Base-by-base conservation (phyloP, 1,284 basidiomycete species). In the Prillingera fragicola region DNA sequence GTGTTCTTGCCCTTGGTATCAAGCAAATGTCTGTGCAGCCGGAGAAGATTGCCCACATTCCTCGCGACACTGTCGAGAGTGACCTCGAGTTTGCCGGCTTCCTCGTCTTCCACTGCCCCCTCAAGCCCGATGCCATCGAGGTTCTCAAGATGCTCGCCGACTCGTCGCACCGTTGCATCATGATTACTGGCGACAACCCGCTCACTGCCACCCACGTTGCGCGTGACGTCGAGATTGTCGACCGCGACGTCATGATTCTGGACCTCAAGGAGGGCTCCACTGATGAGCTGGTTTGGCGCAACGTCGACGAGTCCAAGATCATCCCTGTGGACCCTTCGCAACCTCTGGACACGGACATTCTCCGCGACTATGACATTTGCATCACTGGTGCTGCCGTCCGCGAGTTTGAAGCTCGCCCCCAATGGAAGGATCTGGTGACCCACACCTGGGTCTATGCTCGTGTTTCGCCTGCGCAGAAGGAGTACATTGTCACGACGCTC, bases 131-230 rank as follows among this genome's bases (percentile, higher is more conserved):
- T 67, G 92, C 91, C 3, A 76, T 95, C 9, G 81, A 85, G 53
- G 80, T 85, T 0, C 75, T 96, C 45, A 89, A 87, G 70, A 92
- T 92, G 87, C 77, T 96, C 41, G 82, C 84, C 9, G 90, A 95
- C 64, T 88, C 90, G 8, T 94, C 89, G 2, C 92, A 96, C 72
- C 79, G 92, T 87, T 95, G 92, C 66, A 78, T 96, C 51, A 96
- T 96, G 91, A 96, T 96, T 55, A 96, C 91, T 35, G 91, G 91
- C 33, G 91, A 96, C 70, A 96, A 96, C 69, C 92, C 91, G 13
- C 74, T 96, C 44, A 96, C 92, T 0, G 91, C 91, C 14, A 83
- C 87, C 1, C 91, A 96, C 66, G 90, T 96, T 33, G 91, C 92
- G 17, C 80, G 80, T 25, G 88, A 92, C 60, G 92, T 96, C 8